Percentiles rank a stretch among this genome's conserved stretches.
These are phyloP conservation scores for Hydrangea macrophylla DNA, from an alignment of 148 eudicot species.

Conservation along the genomic window DNA sequence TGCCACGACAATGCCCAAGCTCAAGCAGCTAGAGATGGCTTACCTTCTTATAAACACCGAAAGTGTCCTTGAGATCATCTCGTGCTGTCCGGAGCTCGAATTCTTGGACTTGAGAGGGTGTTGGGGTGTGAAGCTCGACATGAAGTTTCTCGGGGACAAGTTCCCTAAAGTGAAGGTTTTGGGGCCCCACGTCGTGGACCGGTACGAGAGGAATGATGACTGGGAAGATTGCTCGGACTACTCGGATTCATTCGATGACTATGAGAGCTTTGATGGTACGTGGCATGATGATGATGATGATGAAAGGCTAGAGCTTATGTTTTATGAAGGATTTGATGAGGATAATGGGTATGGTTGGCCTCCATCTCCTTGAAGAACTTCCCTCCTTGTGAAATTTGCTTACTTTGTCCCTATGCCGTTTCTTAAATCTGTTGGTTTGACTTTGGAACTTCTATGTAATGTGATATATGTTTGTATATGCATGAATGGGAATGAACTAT, in stretches of 20 bases:
- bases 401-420: not conserved
- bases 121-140: constrained; percentile 61
- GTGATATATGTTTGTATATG: constrained; percentile 5
- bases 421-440: not conserved
- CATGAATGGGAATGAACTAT: not conserved
- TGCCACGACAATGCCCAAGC: constrained; percentile 64
- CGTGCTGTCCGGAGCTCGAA: constrained; percentile 48
- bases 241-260: constrained; percentile 55
- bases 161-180: constrained; percentile 47
- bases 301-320: constrained; percentile 33
- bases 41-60: constrained; percentile 42
- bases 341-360: constrained; percentile 53
- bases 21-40: constrained; percentile 63
- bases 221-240: constrained; percentile 47
- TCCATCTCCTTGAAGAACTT: constrained; percentile 46
- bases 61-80: constrained; percentile 51
- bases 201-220: constrained; percentile 26
- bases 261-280: constrained; percentile 53
- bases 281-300: constrained; percentile 59
- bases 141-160: constrained; percentile 39
- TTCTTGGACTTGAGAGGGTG: constrained; percentile 71
- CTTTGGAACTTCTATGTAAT: not conserved
- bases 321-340: constrained; percentile 38
- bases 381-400: constrained; percentile 24
- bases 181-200: constrained; percentile 65